Evolutionary conservation across 23 red algal genomes (phyloP).

Genomic region (Gracilaria caudata): DNA sequence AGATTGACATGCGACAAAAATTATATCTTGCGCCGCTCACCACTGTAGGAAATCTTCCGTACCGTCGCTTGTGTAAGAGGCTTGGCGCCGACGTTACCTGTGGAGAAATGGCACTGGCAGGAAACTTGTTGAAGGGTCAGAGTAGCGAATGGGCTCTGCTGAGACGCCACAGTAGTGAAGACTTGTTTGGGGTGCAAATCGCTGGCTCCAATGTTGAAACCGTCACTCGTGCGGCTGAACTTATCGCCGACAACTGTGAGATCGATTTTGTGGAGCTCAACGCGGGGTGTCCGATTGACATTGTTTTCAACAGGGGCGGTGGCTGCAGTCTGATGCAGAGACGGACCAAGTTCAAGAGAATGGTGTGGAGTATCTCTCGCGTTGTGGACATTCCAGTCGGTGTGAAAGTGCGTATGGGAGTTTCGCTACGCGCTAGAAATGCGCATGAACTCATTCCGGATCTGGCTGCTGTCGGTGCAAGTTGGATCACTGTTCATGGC

Average conservation of each 20-base stretch:
- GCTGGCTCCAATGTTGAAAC: conserved; percentile 75
- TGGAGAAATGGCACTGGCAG: conserved; percentile 88
- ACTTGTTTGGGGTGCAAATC: conserved; percentile 88
- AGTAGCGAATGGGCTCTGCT: conserved; percentile 86
- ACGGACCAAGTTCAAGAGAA: conserved; percentile 49
- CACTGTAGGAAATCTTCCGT: conserved; percentile 87
- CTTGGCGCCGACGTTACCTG: conserved; percentile 85
- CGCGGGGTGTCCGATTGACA: conserved; percentile 83
- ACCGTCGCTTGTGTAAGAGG: conserved; percentile 74
- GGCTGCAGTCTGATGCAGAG: conserved; percentile 74
- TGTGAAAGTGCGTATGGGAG: conserved; percentile 76
- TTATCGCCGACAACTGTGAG: conserved; percentile 67
- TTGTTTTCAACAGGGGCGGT: conserved; percentile 73
- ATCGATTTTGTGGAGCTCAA: conserved; percentile 94
- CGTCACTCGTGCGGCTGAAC: conserved; percentile 72
- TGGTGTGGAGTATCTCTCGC: conserved; percentile 55
- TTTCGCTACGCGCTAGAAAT: conserved; percentile 41
- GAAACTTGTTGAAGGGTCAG: conserved; percentile 81
- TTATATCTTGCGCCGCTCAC: conserved; percentile 85
- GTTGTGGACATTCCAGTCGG: conserved; percentile 72
- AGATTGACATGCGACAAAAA: conserved; percentile 74
- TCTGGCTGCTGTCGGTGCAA: conserved; percentile 60
- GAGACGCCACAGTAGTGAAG: conserved; percentile 76
- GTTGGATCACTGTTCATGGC: conserved; percentile 89
- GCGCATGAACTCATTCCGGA: conserved; percentile 76